Evolutionary conservation across 306 rosid species (phyloP).

Genomic region (Ormosia semicastrata): DNA sequence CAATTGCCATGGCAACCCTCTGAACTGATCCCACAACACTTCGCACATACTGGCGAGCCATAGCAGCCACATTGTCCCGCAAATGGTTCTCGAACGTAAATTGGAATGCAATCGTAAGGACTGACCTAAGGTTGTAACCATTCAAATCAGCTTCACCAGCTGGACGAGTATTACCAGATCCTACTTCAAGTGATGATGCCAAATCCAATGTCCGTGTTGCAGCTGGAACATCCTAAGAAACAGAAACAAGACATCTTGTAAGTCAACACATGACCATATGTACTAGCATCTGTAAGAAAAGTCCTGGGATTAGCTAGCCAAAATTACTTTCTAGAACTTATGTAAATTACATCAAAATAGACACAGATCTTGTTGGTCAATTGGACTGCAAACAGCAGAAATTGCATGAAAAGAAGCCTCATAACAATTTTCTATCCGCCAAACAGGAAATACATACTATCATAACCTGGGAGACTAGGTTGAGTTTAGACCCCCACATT

Average conservation of each 20-base stretch:
- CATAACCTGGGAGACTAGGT: background rate
- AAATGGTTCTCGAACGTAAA: conserved; percentile 84
- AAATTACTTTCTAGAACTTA: background rate
- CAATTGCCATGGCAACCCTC: conserved; percentile 97
- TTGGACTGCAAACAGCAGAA: too few species aligned
- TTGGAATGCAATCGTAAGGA: conserved; percentile 93
- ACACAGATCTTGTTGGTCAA: too few species aligned
- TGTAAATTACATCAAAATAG: background rate
- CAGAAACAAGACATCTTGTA: background rate
- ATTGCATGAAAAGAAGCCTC: too few species aligned
- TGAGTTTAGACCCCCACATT: too few species aligned
- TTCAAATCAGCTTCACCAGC: conserved; percentile 55
- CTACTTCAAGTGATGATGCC: conserved; percentile 91
- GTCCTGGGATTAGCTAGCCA: background rate
- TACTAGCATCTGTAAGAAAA: background rate
- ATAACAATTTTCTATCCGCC: background rate
- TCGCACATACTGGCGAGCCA: conserved; percentile 99
- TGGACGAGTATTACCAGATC: conserved; percentile 59
- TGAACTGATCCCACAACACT: conserved; percentile 93
- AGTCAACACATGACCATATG: background rate
- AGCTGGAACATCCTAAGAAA: conserved; percentile 58
- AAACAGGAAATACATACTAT: background rate
- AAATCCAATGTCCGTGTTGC: conserved; percentile 78
- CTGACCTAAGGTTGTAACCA: conserved; percentile 77
- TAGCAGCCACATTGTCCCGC: conserved; percentile 89